A percentile compares a stretch with the other conserved stretches of the same genome.
phyloP scores from a whole-genome alignment of 179 eudicot species.

The Carnegiea gigantea region DNA sequence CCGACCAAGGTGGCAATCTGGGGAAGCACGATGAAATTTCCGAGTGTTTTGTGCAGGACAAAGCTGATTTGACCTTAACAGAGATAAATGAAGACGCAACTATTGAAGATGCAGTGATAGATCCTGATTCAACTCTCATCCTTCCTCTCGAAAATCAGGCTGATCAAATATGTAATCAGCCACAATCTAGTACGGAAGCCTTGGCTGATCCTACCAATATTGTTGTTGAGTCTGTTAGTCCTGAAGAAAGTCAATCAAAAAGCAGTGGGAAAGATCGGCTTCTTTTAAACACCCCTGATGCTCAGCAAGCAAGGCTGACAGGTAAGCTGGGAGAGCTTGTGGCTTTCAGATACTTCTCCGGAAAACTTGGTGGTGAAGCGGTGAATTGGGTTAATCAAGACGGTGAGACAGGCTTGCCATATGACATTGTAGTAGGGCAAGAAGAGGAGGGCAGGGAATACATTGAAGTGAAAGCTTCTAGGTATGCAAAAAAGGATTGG shows the following conservation, averaged over 20 bases:
- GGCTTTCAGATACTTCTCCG: slow-evolving; percentile 62
- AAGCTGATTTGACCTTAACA: slow-evolving; percentile 12
- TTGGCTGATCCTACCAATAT: slow-evolving; percentile 32
- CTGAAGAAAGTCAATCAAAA: slow-evolving; percentile 33
- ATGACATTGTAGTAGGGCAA: slow-evolving; percentile 60
- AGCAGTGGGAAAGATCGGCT: slow-evolving; percentile 36
- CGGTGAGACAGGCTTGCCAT: slow-evolving; percentile 76
- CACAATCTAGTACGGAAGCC: slow-evolving; percentile 24
- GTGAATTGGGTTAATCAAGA: slow-evolving; percentile 86
- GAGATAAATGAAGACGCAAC: slow-evolving; percentile 35
- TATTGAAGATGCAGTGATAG: slow-evolving; percentile 35
- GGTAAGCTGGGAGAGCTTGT: slow-evolving; percentile 82
- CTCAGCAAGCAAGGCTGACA: slow-evolving; percentile 44
- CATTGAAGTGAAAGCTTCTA: slow-evolving; percentile 88
- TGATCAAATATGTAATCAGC: slow-evolving; percentile 22
- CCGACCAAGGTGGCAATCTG: slow-evolving; percentile 21
- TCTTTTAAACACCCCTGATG: slow-evolving; percentile 27
- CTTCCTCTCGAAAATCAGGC: slow-evolving; percentile 28
- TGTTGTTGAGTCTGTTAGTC: slow-evolving; percentile 36
- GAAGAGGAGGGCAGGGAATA: slow-evolving; percentile 49
- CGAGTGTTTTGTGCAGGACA: slow-evolving; percentile 11
- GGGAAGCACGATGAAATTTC: slow-evolving; percentile 8
- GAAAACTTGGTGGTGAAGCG: slow-evolving; percentile 29
- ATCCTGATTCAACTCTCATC: slow-evolving; percentile 24
- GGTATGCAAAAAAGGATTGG: slow-evolving; percentile 69